Evolutionary conservation across 768 basidiomycete species (phyloP), one percentile per base, ranked within the genome.

Genomic region (Rickenella mellea): DNA sequence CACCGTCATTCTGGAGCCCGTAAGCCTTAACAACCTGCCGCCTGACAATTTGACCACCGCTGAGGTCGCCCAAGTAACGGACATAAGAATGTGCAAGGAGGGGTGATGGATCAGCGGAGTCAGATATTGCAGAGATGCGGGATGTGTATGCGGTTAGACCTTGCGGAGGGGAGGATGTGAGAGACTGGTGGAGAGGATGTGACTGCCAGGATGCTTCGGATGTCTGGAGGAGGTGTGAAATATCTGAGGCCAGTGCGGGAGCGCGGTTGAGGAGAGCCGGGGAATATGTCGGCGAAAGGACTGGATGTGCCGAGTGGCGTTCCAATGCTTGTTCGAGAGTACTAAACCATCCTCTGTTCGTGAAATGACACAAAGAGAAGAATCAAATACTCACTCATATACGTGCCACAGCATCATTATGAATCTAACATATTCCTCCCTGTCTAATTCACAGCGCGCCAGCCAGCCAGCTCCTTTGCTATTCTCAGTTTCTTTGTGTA

Each of bases 61-160:
- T 82, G 25, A 88, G 65, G 56, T 89, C 85, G 37, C 84, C 86
- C 25, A 88, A 70, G 59, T 88, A 88, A 26, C 84, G 73, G n/a
- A 86, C 81, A 53, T 88, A 88, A 1, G 85, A 69, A 57, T 89
- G 87, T 0, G 85, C 80, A 6, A 89, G 69, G 6, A 90, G 71
- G 5, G 67, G 59, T 0, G 71, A 60, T 9, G 68, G 76, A 52
- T 71, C 72, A 6, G 50, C 45, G 21, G 67, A 63, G 40, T 64
- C 60, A 8, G 69, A 55, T 30, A 83, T 62, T n/a, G 62, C 51
- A 8, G 64, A 54, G 32, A 89, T 65, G 37, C 80, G 77, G 5
- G 58, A 48, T 45, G 74, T 57, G 59, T 84, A 89, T 3, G 57
- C 60, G 2, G 59, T 44, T 6, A 88, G 61, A 5, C 73, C 62